These are phyloP conservation scores for Pseudotsuga menziesii DNA, from an alignment of 75 land plant species.

Conservation along the genomic window DNA sequence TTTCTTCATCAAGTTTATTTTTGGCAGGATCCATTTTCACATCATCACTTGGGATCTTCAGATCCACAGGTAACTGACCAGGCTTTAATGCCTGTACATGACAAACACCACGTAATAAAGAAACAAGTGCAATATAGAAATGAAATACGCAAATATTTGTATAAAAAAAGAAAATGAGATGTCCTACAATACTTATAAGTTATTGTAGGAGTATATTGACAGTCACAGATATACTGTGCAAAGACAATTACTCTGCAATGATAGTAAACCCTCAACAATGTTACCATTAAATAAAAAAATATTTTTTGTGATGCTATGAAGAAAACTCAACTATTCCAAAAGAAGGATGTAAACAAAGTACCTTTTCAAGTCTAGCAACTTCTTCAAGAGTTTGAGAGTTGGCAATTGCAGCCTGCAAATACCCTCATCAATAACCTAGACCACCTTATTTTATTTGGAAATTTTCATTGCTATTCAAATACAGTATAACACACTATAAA, in stretches of 20 bases:
- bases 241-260: not conserved
- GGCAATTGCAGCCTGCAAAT: constrained; percentile 88
- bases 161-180: not conserved
- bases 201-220: not conserved
- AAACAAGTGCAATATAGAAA: not conserved
- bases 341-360: constrained; percentile 7
- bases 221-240: not conserved
- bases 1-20: not conserved
- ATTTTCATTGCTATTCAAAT: too few species aligned
- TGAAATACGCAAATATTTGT: not conserved
- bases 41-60: constrained; percentile 34
- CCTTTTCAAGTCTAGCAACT: constrained; percentile 95
- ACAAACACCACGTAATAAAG: constrained; percentile 1
- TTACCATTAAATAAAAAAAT: not conserved
- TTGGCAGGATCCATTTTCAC: constrained; percentile 2
- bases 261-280: constrained; percentile 4
- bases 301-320: too few species aligned
- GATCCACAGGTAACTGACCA: constrained; percentile 84
- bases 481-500: not conserved
- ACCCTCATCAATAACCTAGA: constrained; percentile 4
- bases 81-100: constrained; percentile 59
- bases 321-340: not conserved
- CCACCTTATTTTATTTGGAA: not conserved
- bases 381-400: constrained; percentile 93
- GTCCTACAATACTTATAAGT: not conserved